These are phyloP conservation scores for Psilocybe azurescens DNA, from an alignment of 768 basidiomycete genomes.

Conservation along the genomic window DNA sequence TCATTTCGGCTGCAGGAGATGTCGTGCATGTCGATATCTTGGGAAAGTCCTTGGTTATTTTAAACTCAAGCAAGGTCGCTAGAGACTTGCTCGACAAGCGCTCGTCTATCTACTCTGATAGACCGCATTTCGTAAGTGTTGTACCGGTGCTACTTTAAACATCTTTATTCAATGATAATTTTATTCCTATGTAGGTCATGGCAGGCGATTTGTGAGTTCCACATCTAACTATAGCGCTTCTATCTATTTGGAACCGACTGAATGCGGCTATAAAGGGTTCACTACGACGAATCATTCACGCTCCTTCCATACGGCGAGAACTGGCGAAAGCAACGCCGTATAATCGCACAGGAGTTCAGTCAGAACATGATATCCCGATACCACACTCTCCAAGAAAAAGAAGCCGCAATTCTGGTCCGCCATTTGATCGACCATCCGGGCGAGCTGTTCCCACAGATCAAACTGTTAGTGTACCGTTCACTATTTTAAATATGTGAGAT, in stretches of 20 bases:
- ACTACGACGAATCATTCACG: constrained; percentile 44
- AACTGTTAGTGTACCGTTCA: constrained; percentile 5
- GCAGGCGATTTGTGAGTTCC: constrained; percentile 10
- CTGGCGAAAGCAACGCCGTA: constrained; percentile 41
- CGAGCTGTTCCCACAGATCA: constrained; percentile 33
- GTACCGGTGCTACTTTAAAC: not conserved
- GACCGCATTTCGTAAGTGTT: constrained; percentile 17
- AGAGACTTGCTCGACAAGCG: constrained; percentile 26
- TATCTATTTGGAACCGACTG: not conserved
- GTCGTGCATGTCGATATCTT: constrained; percentile 21
- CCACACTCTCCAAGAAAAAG: constrained; percentile 12
- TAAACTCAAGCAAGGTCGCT: constrained; percentile 22
- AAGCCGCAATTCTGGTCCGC: constrained; percentile 7
- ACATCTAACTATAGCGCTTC: not conserved
- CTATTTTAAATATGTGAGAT: not conserved
- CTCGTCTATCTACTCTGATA: constrained; percentile 24
- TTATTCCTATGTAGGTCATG: constrained; percentile 59
- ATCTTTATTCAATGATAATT: not conserved
- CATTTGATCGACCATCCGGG: constrained; percentile 19
- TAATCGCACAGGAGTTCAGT: constrained; percentile 13
- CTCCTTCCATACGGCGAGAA: constrained; percentile 37
- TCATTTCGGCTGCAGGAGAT: constrained; percentile 11
- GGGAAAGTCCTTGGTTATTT: constrained; percentile 21
- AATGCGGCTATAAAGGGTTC: constrained; percentile 21
- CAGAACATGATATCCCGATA: not conserved